Percentiles rank a stretch among this genome's conserved stretches.
Evolutionary conservation across 371 early-diverging fungal species (phyloP).

Genomic region (Zopfochytrium polystomum): DNA sequence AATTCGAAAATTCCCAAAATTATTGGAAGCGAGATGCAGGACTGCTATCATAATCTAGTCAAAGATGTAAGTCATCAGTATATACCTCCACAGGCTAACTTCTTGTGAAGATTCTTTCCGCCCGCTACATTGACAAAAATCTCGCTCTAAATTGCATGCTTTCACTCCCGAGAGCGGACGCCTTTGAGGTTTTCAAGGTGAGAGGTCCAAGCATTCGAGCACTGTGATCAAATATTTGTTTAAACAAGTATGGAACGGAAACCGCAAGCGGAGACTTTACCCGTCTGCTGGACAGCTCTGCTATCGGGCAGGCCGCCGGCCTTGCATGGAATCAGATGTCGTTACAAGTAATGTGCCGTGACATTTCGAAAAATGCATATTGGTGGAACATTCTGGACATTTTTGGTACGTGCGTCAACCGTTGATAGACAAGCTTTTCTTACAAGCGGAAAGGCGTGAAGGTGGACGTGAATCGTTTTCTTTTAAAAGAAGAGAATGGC

Average conservation of each 20-base stretch:
- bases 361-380: conserved; percentile 39
- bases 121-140: conserved; percentile 32
- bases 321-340: conserved; percentile 45
- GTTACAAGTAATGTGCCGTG: conserved; percentile 42
- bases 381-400: conserved; percentile 52
- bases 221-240: not conserved
- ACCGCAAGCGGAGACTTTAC: conserved; percentile 40
- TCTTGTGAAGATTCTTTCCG: conserved; percentile 25
- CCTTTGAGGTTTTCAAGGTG: conserved; percentile 43
- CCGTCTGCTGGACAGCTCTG: conserved; percentile 40
- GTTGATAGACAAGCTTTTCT: not conserved
- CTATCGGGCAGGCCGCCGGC: conserved; percentile 41
- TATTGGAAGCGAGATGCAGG: conserved; percentile 1
- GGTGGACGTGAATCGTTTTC: too few species aligned
- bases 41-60: too few species aligned
- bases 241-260: conserved; percentile 26
- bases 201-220: conserved; percentile 2
- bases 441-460: too few species aligned
- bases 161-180: conserved; percentile 29
- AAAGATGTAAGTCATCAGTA: too few species aligned
- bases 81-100: too few species aligned
- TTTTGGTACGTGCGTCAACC: conserved; percentile 40
- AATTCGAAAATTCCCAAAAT: not conserved
- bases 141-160: conserved; percentile 43
- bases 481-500: conserved; percentile 23